Evolutionary conservation across 139 green algal genomes (phyloP).

Genomic region (Eudorina sp.): DNA sequence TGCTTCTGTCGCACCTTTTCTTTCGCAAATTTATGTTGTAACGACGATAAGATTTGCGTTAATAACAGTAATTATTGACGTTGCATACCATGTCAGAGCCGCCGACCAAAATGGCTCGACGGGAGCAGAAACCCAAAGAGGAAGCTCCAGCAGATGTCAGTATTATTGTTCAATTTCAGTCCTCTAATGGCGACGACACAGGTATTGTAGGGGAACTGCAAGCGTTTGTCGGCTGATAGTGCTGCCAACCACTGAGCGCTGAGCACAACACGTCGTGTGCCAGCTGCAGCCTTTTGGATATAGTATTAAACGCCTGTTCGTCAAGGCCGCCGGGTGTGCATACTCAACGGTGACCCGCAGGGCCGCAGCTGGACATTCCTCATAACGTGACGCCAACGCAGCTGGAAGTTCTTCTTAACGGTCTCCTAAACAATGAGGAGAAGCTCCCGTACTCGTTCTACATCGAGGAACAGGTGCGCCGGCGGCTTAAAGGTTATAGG

Average conservation of each 20-base stretch:
- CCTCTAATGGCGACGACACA: constrained; percentile 72
- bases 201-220: too few relatives aligned
- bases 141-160: constrained; percentile 61
- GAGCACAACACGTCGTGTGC: too few relatives aligned
- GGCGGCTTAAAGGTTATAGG: neutral
- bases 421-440: constrained; percentile 88
- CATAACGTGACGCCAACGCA: constrained; percentile 83
- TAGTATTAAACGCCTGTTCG: too few relatives aligned
- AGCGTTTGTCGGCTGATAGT: too few relatives aligned
- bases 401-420: constrained; percentile 93
- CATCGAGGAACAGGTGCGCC: constrained; percentile 81
- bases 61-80: neutral
- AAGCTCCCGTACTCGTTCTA: constrained; percentile 95
- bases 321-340: too few relatives aligned
- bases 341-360: constrained; percentile 73
- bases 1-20: neutral
- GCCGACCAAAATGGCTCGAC: constrained; percentile 35
- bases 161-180: constrained; percentile 89
- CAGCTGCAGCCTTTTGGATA: too few relatives aligned
- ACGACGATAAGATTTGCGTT: too few relatives aligned
- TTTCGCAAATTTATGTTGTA: too few relatives aligned
- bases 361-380: constrained; percentile 93
- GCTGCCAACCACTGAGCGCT: too few relatives aligned
- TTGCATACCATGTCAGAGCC: constrained; percentile 23
- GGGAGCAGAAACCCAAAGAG: constrained; percentile 27